A percentile compares a stretch with the other conserved stretches of the same genome.
These are phyloP conservation scores for Fonsecaea pedrosoi DNA, from an alignment of 2,329 filamentous ascomycete genomes.

Conservation along the genomic window DNA sequence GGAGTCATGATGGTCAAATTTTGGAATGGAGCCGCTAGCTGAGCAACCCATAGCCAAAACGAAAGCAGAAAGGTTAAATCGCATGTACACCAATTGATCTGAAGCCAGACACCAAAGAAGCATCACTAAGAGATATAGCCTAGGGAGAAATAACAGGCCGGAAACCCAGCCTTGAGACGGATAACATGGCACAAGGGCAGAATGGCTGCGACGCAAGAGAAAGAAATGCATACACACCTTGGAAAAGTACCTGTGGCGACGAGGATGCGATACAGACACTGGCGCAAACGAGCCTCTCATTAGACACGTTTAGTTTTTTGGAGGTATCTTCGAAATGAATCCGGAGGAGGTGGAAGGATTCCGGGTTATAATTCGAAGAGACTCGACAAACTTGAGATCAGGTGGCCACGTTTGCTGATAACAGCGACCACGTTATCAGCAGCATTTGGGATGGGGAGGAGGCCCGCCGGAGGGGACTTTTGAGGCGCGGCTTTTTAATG, in stretches of 20 bases:
- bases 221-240: conserved; percentile 1
- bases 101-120: not conserved
- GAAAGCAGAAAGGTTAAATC: not conserved
- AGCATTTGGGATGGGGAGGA: conserved; percentile 12
- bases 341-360: not conserved
- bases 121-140: not conserved
- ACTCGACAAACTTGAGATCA: conserved; percentile 6
- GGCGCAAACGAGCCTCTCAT: not conserved
- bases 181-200: not conserved
- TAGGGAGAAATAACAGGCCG: not conserved
- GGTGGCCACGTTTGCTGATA: conserved; percentile 10
- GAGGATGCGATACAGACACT: not conserved
- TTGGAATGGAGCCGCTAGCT: not conserved
- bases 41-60: not conserved
- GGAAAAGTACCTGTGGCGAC: not conserved
- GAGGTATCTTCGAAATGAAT: not conserved
- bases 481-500: conserved; percentile 7
- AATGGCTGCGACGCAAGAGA: not conserved
- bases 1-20: not conserved
- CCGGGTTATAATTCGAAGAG: not conserved
- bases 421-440: conserved; percentile 19
- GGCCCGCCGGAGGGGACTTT: conserved; percentile 9
- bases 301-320: not conserved
- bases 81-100: not conserved
- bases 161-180: not conserved